These are phyloP conservation scores for Leishmania lainsoni DNA, from an alignment of 208 protist genomes.

Conservation along the genomic window DNA sequence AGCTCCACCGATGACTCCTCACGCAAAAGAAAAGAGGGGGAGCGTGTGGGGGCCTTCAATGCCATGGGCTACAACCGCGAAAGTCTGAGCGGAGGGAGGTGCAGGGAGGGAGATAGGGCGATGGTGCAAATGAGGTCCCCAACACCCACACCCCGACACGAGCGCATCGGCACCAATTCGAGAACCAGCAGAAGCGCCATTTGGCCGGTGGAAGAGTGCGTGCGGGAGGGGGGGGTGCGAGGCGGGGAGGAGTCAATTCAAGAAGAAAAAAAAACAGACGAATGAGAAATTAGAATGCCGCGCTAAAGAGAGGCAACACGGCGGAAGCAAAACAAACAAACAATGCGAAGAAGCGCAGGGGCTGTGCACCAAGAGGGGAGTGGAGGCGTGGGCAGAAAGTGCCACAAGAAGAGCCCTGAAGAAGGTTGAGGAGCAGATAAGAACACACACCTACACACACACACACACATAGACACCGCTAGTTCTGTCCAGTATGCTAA, in stretches of 20 bases:
- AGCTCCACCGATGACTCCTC: neutral
- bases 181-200: neutral
- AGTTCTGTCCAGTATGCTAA: neutral
- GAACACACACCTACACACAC: neutral
- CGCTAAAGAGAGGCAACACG: neutral
- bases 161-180: neutral
- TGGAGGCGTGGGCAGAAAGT: neutral
- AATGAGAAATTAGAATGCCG: neutral
- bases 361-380: neutral
- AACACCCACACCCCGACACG: neutral
- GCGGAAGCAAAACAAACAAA: neutral
- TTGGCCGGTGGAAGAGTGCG: neutral
- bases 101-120: neutral
- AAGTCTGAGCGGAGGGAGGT: neutral
- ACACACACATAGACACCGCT: neutral
- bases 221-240: too few relatives aligned
- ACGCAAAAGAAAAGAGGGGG: neutral
- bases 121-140: neutral
- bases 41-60: neutral
- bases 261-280: neutral
- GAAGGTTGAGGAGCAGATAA: neutral
- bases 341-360: neutral
- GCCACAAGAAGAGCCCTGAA: too few relatives aligned
- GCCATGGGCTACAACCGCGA: neutral
- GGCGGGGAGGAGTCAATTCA: neutral